Conservation (phyloP, 2,329 filamentous ascomycete species). For the Beauveria brongniartii region DNA sequence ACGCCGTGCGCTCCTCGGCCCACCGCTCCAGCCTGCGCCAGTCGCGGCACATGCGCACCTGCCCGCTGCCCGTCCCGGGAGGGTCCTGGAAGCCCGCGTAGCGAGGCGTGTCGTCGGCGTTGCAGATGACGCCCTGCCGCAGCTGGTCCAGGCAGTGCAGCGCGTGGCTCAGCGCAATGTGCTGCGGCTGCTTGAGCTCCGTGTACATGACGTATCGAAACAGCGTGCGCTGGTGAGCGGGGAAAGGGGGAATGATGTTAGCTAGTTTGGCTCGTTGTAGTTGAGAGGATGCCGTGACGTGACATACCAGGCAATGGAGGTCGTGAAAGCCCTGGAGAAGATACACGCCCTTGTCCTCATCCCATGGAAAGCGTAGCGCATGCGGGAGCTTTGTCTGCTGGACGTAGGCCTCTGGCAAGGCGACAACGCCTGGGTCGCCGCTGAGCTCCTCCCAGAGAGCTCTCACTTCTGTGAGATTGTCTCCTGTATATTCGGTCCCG, state of each 20-base stretch:
- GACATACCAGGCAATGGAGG: conserved; percentile 1
- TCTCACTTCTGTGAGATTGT: not conserved
- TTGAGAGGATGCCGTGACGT: not conserved
- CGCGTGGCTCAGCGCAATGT: not conserved
- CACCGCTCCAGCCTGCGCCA: not conserved
- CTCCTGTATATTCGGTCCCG: not conserved
- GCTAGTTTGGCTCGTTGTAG: too few species aligned
- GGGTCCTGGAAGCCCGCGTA: conserved; percentile 1
- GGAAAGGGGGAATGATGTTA: too few species aligned
- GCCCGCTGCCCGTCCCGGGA: not conserved
- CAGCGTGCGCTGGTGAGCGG: not conserved
- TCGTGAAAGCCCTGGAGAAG: conserved; percentile 6
- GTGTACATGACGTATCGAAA: not conserved
- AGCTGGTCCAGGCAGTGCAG: conserved; percentile 3
- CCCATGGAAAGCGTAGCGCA: not conserved
- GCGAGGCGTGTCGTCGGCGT: conserved; percentile 6
- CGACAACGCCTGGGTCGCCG: conserved; percentile 5
- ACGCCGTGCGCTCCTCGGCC: not conserved
- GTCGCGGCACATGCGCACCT: conserved; percentile 7
- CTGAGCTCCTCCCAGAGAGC: not conserved
- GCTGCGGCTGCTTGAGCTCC: not conserved
- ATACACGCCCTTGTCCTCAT: not conserved
- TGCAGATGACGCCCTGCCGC: conserved; percentile 2
- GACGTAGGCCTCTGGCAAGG: not conserved
- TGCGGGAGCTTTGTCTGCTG: not conserved